Evolutionary conservation across 768 basidiomycete species (phyloP).

Genomic region (Strobilomyces echinocephalus): DNA sequence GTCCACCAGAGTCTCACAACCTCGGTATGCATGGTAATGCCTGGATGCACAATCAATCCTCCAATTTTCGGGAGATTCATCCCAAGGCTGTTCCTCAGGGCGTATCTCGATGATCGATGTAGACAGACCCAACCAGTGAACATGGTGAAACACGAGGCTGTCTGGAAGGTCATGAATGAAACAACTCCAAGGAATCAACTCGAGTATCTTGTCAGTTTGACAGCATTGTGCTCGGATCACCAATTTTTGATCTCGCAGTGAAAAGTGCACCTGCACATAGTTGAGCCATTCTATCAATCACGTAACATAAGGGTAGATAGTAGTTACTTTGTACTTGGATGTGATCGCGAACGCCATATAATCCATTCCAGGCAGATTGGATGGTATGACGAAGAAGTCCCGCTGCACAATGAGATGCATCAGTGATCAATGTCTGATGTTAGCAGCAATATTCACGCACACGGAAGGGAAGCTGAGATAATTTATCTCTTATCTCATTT

Average conservation of each 20-base stretch:
- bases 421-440: too few relatives aligned
- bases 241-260: neutral
- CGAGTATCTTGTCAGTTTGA: slow-evolving; percentile 1
- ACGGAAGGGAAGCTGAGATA: too few relatives aligned
- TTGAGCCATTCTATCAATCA: neutral
- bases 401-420: too few relatives aligned
- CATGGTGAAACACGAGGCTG: slow-evolving; percentile 1
- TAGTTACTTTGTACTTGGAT: slow-evolving; percentile 3
- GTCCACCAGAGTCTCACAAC: slow-evolving; percentile 14
- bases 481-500: too few relatives aligned
- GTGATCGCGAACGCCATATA: neutral
- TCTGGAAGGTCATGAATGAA: slow-evolving; percentile 19
- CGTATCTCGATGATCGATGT: slow-evolving; percentile 22
- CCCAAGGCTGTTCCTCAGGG: slow-evolving; percentile 16
- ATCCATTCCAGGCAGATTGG: neutral
- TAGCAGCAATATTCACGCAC: too few relatives aligned
- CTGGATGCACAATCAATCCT: slow-evolving; percentile 1
- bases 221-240: slow-evolving; percentile 5
- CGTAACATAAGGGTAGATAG: fast-evolving
- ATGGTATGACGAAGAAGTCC: neutral
- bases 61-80: slow-evolving; percentile 19
- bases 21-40: neutral
- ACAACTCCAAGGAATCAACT: slow-evolving; percentile 17
- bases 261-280: slow-evolving; percentile 14
- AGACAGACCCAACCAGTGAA: slow-evolving; percentile 27